Base-by-base conservation (phyloP, 2,329 filamentous ascomycete genomes). In the Talaromyces sp. region DNA sequence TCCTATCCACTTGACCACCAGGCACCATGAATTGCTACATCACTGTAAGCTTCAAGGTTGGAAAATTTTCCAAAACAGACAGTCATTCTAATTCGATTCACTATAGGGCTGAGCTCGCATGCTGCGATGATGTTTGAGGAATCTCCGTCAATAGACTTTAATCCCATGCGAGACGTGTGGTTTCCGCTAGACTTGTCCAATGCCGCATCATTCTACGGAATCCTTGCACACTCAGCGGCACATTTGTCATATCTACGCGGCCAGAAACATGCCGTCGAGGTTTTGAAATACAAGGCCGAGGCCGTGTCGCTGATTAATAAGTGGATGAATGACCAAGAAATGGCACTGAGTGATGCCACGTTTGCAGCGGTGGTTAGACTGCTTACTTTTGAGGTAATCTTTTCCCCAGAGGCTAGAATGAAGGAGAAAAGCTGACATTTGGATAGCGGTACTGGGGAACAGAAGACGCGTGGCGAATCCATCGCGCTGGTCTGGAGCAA, bases 81-180 rank as follows among this genome's bases (percentile, higher is more conserved):
- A n/a, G n/a, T n/a, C n/a, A n/a, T n/a, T n/a, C n/a, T n/a, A n/a
- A n/a, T n/a, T n/a, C n/a, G n/a, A n/a, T n/a, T n/a, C n/a, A n/a
- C 5, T 13, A 31, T 14, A 62, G 60, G 60, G 60, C 32, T 62
- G 38, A 56, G 52, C 14, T 51, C 58, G 13, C 53, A 62, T 41
- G 52, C 60, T 4, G 57, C 52, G 24, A 62, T 62, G 60, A 51
- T 62, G 60, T 59, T 49, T 26, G 60, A 59, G 13, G 52, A 56
- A 5, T 43, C 43, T 5, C 14, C 58, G 9, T 41, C 60, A 5
- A 9, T 59, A 13, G 49, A 49, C 21, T 62, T 62, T 17, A 59
- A 56, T 24, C 60, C 60, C n/a, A 59, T 59, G 57, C 57, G 60
- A 6, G 60, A 62, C 41, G 58, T 62, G 6, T 62, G 60, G 60